Evolutionary conservation across 1,284 basidiomycete species (phyloP), one percentile per base, ranked within the genome.

Genomic region (Ustilago nuda): DNA sequence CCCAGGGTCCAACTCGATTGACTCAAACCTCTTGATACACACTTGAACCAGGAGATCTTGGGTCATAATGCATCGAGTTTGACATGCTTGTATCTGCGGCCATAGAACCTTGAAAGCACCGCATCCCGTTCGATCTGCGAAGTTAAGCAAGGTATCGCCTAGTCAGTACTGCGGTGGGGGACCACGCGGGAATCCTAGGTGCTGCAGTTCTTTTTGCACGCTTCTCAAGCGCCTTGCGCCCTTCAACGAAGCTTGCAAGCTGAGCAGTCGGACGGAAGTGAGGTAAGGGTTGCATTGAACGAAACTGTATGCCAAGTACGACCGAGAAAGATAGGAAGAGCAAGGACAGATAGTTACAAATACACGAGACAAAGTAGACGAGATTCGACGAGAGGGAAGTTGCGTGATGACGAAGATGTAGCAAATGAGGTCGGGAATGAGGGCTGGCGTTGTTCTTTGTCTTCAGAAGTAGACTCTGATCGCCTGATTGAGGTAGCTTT

Each of bases 81-180:
- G 23, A 7, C 5, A 3, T 19, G 7, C 19, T 23, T 0, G 7
- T 59, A 91, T 91, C 90, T 90, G 90, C 88, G 90, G 90, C 90
- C 90, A 91, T 90, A 91, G 90, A 90, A 91, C 89, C 89, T 88
- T 89, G 90, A 91, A 91, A 91, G 89, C 90, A 91, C 90, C 89
- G 89, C 90, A 91, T 91, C 91, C 91, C 89, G 90, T 91, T 91
- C 86, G 90, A 91, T 91, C 90, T 91, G 90, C 89, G 90, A 89
- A 91, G 90, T 91, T 90, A 92, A 92, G 89, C 90, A 88, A 89
- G 89, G 90, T 91, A 89, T 90, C 89, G 90, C 90, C 89, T 87
- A 91, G 91, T 91, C 90, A 92, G 91, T 92, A 92, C 91, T 91
- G 91, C 88, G 90, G 91, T 91, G 91, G 91, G 91, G 91, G 91